Base-by-base conservation (phyloP, 2,329 filamentous ascomycete genomes). In the Hypoxylon sp. region DNA sequence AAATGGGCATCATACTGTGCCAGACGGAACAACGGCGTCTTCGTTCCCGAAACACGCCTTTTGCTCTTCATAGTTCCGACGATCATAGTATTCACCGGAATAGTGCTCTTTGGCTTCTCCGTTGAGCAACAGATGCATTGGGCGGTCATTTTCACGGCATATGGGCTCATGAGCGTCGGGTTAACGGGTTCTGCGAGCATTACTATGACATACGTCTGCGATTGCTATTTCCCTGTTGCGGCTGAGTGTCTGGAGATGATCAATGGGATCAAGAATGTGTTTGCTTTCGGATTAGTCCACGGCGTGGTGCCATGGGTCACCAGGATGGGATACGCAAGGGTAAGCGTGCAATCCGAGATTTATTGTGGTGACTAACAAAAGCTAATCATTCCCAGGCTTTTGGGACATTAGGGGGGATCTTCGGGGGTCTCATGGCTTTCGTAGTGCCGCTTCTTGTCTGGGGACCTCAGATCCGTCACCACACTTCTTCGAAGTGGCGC, bases 121-220 rank as follows among this genome's bases (percentile, higher is more conserved):
- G 53, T 57, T 0, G 37, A 58, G 23, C 32, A 27, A 9, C 39
- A 63, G 34, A 63, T 63, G 61, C 47, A 57, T n/a, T 63, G 61
- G 61, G 46, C 53, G 1, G 53, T 58, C 9, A 53, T 63, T 21
- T 63, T 63, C 25, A 29, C 43, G 7, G 53, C 61, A 14, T 63
- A 63, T 27, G 61, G 61, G 6, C 39, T 63, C 14, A 53, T 63
- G 39, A 63, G 61, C 23, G 61, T 63, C 37, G 61, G 61, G 1
- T 30, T 63, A 7, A 63, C 61, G 5, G 61, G 61, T 9, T 55
- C 54, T 29, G 61, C 61, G 9, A 58, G 53, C 23, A 63, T 63
- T n/a, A 52, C 61, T 12, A 63, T 63, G 61, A 51, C 48, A 53
- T 63, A 63, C 5, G 61, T 63, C n/a, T 63, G 61, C 34, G 61